A percentile compares a stretch with the other conserved stretches of the same genome.
phyloP scores from a whole-genome alignment of 495 filamentous ascomycete genomes.

The Xylaria flabelliformis region DNA sequence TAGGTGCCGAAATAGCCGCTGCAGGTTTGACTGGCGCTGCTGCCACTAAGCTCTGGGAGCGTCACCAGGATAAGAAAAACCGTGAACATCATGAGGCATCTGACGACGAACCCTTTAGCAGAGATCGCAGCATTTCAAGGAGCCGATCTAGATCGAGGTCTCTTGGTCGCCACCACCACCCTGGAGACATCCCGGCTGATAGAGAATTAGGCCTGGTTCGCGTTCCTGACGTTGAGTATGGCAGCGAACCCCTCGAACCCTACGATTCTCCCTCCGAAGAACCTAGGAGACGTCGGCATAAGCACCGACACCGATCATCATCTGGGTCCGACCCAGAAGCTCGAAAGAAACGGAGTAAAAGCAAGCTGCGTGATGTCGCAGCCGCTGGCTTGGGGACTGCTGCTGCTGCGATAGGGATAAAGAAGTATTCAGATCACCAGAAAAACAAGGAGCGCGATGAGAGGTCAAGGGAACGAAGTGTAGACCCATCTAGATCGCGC shows the following conservation, averaged over 20 bases:
- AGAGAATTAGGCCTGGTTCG: conserved; percentile 76
- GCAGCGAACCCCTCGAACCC: conserved; percentile 51
- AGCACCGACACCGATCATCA: conserved; percentile 36
- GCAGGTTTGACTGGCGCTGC: conserved; percentile 81
- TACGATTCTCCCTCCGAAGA: conserved; percentile 43
- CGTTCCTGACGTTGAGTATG: conserved; percentile 49
- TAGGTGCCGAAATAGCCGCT: conserved; percentile 67
- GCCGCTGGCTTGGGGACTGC: conserved; percentile 72
- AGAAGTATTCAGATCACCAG: conserved; percentile 59
- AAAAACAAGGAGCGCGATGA: conserved; percentile 47
- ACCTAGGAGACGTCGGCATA: conserved; percentile 28
- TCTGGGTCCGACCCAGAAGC: conserved; percentile 55
- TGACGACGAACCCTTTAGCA: conserved; percentile 38
- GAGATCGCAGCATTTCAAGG: conserved; percentile 54
- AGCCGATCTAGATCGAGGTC: conserved; percentile 57
- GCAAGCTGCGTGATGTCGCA: conserved; percentile 69
- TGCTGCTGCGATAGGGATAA: conserved; percentile 79
- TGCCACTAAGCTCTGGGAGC: conserved; percentile 82
- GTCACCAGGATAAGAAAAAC: conserved; percentile 70
- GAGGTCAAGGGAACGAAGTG: conserved; percentile 39
- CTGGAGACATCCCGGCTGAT: conserved; percentile 59
- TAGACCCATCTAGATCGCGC: conserved; percentile 24
- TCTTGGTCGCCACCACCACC: conserved; percentile 43
- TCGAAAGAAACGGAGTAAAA: conserved; percentile 65
- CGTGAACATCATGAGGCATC: conserved; percentile 50